Evolutionary conservation across 2,329 filamentous ascomycete genomes (phyloP).

Genomic region (Aureobasidium subglaciale): DNA sequence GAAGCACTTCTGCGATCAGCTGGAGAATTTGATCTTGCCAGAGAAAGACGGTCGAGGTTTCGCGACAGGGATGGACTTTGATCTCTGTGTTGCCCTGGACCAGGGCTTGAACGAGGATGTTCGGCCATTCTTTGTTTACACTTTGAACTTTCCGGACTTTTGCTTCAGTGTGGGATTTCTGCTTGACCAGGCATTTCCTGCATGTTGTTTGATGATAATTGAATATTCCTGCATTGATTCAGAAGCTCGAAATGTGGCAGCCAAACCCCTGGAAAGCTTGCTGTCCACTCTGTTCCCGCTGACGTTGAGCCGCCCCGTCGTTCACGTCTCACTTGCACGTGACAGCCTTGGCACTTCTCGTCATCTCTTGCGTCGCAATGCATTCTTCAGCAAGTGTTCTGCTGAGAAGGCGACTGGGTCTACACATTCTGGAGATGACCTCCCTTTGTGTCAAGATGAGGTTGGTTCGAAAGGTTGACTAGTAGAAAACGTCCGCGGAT

Average conservation of each 20-base stretch:
- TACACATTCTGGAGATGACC: not conserved
- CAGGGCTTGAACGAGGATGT: conserved; percentile 8
- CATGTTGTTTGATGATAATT: conserved; percentile 4
- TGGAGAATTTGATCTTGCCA: conserved; percentile 2
- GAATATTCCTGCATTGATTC: not conserved
- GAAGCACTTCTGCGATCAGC: not conserved
- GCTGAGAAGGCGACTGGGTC: not conserved
- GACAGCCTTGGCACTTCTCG: not conserved
- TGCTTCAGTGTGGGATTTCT: not conserved
- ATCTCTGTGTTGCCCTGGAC: not conserved
- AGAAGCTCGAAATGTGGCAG: not conserved
- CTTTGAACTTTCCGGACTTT: not conserved
- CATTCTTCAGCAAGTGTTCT: not conserved
- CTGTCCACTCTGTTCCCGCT: not conserved
- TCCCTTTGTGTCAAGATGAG: not conserved
- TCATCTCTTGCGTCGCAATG: not conserved
- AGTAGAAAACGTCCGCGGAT: not conserved
- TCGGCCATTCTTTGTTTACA: conserved; percentile 8
- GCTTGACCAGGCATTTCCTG: not conserved
- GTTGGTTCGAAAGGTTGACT: not conserved
- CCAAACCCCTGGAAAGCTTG: conserved; percentile 12
- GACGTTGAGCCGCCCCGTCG: not conserved
- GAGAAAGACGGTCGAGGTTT: conserved; percentile 7
- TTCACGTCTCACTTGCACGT: not conserved
- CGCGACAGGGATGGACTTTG: conserved; percentile 10